Evolutionary conservation across 371 early-diverging fungal species (phyloP), one percentile per base, ranked within the genome.

Genomic region (Mortierella sp.): DNA sequence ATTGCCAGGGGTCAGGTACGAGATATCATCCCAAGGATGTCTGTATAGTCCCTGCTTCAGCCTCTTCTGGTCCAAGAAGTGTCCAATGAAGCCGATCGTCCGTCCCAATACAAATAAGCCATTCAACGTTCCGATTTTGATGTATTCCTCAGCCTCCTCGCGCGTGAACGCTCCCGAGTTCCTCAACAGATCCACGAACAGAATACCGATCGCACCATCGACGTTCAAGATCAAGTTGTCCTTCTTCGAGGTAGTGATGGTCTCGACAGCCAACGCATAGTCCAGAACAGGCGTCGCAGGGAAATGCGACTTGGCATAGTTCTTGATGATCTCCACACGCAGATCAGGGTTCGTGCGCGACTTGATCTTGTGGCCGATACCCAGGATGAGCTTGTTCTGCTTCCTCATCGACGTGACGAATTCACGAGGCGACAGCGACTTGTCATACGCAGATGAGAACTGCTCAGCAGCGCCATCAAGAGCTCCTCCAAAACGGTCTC

Each of bases 341-440:
- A 97, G 84, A 81, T 98, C 98, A 19, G 98, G 98, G 89, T 98
- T 98, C 63, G 96, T 96, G 64, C 97, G 93, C 51, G 97, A 96
- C 87, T 98, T 98, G 88, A 98, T 95, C 89, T 96, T 96, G 92
- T 98, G 98, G 26, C 98, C 98, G 65, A 98, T 98, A 76, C 98
- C 98, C 56, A 97, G 86, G 70, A 98, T 98, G 56, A 97, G 81
- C 67, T 88, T 88, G 70, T 78, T 78, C 54, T 78, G 78, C 84
- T 93, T 93, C 68, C 97, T 91, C 95, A 94, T 95, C 53, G 90
- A 87, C 64, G 90, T 90, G 28, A 96, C 97, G 71, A 94, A 97
- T 76, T 97, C 95, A 64, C 91, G 91, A 54, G 97, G 96, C 26
- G 95, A 87, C 75, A 94, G 80, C 43, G 91, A 92, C 79, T 93